These are phyloP conservation scores for Xylariaceae sp. DNA, from an alignment of 2,329 filamentous ascomycete species.

Conservation along the genomic window DNA sequence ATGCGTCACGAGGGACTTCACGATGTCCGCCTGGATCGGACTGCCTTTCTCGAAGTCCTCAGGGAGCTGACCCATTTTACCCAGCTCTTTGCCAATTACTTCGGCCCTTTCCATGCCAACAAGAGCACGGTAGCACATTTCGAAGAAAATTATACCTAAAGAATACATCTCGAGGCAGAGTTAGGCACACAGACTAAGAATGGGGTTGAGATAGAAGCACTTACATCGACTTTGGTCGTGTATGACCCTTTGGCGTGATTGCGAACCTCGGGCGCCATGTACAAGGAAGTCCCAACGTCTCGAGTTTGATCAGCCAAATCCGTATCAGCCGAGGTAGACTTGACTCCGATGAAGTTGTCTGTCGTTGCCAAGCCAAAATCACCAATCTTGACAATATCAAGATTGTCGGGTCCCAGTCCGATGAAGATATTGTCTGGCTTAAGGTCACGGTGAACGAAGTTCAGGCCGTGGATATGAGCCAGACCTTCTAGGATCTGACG, in stretches of 20 bases:
- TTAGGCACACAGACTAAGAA: conserved; percentile 6
- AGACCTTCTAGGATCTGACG: conserved; percentile 87
- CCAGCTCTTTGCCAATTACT: conserved; percentile 58
- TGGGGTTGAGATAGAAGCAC: conserved; percentile 28
- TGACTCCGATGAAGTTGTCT: conserved; percentile 67
- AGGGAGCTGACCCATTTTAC: conserved; percentile 64
- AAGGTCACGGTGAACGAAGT: conserved; percentile 91
- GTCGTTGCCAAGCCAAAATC: conserved; percentile 94
- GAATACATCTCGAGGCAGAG: conserved; percentile 70
- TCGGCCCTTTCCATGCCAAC: conserved; percentile 59
- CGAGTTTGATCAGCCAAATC: conserved; percentile 62
- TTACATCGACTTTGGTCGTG: conserved; percentile 84
- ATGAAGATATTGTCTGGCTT: conserved; percentile 99
- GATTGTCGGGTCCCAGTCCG: conserved; percentile 58
- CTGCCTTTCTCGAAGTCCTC: conserved; percentile 63
- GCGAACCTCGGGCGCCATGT: conserved; percentile 87
- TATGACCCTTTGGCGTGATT: conserved; percentile 71
- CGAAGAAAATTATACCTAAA: conserved; percentile 93
- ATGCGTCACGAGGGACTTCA: conserved; percentile 74
- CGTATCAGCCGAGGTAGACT: conserved; percentile 37
- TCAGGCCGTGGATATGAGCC: conserved; percentile 80
- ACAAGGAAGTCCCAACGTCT: conserved; percentile 74
- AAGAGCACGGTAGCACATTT: conserved; percentile 77
- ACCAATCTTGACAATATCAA: conserved; percentile 89
- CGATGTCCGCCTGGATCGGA: conserved; percentile 72